Evolutionary conservation across 108 stramenopile genomes (phyloP).

Genomic region (Skeletonema tropicum): DNA sequence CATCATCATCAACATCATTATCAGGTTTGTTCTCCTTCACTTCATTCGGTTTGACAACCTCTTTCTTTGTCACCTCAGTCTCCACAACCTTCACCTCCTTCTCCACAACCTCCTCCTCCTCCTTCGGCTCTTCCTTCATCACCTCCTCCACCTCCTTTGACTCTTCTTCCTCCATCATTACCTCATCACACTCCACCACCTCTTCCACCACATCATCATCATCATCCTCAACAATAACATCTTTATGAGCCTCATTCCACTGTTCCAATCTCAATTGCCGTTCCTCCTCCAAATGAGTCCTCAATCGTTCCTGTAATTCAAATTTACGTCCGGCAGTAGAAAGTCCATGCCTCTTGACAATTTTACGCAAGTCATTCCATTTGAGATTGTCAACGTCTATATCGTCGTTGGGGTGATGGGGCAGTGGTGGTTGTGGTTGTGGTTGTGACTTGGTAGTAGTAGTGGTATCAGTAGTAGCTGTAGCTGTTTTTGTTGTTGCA

Average conservation of each 20-base stretch:
- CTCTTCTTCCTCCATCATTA: background rate
- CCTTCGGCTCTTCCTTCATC: background rate
- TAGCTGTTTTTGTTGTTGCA: background rate
- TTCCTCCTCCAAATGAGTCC: background rate
- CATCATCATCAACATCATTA: background rate
- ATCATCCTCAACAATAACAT: background rate
- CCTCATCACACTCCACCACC: background rate
- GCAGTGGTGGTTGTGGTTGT: background rate
- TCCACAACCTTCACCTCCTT: background rate
- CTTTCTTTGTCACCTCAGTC: background rate
- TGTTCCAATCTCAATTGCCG: background rate
- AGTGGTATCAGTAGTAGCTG: background rate
- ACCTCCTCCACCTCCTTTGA: background rate
- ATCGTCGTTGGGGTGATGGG: background rate
- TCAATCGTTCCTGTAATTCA: background rate
- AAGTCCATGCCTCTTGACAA: background rate
- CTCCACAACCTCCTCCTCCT: background rate
- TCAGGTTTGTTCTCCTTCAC: background rate
- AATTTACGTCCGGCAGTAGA: background rate
- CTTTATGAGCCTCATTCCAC: background rate
- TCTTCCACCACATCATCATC: conserved; percentile 6
- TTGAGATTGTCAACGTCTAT: background rate
- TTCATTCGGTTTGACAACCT: background rate
- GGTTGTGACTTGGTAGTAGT: background rate
- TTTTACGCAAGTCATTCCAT: background rate